Base-by-base conservation (phyloP, 768 basidiomycete genomes). In the Coprinopsis sp. region DNA sequence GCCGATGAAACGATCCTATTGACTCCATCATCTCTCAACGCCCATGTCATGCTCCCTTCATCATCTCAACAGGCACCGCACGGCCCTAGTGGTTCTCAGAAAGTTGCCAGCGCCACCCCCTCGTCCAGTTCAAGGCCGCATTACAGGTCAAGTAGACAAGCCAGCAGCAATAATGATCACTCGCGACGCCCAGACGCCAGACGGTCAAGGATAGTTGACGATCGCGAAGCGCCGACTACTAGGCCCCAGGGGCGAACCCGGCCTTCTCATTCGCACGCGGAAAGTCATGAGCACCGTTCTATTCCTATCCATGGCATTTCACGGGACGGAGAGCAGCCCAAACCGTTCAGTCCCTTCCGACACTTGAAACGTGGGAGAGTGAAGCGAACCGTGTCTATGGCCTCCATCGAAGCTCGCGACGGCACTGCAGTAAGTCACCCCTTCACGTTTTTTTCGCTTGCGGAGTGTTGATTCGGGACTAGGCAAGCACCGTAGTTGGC, bases 331-430 rank as follows among this genome's bases (percentile, higher is more conserved):
- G 45, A 68, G 8, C 66, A 64, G 16, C 63, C 73, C 25, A 76
- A 72, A 44, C 69, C 79, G 18, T 81, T 82, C 54, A 75, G 74
- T 14, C 77, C 84, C 1, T 84, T 87, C 63, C 77, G 79, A 34
- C 73, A 86, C 55, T 53, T 87, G 52, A 67, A 66, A 19, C 70
- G 64, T 25, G 81, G 76, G 57, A 72, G 78, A 55, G n/a, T n/a
- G n/a, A 72, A 82, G 59, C 78, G 82, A 25, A 81, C 83, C 6
- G 69, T 90, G 33, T 90, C 88, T 13, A 73, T 78, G 29, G 81
- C 81, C 27, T 91, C 88, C 33, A 69, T 86, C 25, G 88, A 91
- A 59, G 88, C 86, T 21, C 76, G 81, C 54, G 80, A 89, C 56
- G 88, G 88, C 29, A 87, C 86, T 45, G 82, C 84, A 39, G 88